Evolutionary conservation across 2,329 filamentous ascomycete species (phyloP).

Genomic region (Fusarium goolgardi): DNA sequence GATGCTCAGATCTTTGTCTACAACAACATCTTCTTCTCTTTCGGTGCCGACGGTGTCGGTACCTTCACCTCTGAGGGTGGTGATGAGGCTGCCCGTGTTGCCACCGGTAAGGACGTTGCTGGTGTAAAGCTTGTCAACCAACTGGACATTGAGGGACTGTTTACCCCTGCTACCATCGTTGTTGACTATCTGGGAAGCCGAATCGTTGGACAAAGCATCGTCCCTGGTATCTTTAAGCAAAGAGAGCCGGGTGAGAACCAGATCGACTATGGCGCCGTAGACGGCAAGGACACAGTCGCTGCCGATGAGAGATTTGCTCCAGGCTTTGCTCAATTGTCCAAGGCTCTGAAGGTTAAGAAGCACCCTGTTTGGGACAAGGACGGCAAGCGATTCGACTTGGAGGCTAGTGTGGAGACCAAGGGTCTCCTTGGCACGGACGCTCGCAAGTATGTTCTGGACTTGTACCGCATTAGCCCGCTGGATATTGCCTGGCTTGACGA

Average conservation of each 20-base stretch:
- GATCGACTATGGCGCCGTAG: slow-evolving; percentile 98
- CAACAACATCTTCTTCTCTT: slow-evolving; percentile 99
- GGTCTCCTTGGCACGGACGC: slow-evolving; percentile 96
- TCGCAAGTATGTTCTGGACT: slow-evolving; percentile 94
- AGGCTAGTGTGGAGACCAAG: slow-evolving; percentile 97
- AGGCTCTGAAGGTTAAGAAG: slow-evolving; percentile 89
- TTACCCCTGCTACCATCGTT: slow-evolving; percentile 95
- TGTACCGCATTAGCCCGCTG: slow-evolving; percentile 93
- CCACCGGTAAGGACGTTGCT: slow-evolving; percentile 95
- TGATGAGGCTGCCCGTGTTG: slow-evolving; percentile 94
- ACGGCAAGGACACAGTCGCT: slow-evolving; percentile 95
- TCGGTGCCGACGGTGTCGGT: slow-evolving; percentile 95
- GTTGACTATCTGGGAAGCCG: slow-evolving; percentile 98
- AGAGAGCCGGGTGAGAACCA: slow-evolving; percentile 97
- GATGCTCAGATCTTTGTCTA: slow-evolving; percentile 99
- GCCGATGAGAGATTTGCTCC: slow-evolving; percentile 87
- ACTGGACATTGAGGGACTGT: slow-evolving; percentile 92
- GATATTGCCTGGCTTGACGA: slow-evolving; percentile 93
- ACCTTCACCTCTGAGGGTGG: slow-evolving; percentile 97
- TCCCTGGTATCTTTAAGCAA: slow-evolving; percentile 99
- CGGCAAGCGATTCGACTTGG: slow-evolving; percentile 86
- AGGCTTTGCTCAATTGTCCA: slow-evolving; percentile 90
- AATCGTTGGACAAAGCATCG: slow-evolving; percentile 96
- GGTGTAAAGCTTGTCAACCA: slow-evolving; percentile 97
- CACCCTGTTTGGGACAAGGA: slow-evolving; percentile 99